A percentile compares a stretch with the other conserved stretches of the same genome.
Conservation (phyloP, 192 early-diverging fungal species). For the Diversispora epigaea region DNA sequence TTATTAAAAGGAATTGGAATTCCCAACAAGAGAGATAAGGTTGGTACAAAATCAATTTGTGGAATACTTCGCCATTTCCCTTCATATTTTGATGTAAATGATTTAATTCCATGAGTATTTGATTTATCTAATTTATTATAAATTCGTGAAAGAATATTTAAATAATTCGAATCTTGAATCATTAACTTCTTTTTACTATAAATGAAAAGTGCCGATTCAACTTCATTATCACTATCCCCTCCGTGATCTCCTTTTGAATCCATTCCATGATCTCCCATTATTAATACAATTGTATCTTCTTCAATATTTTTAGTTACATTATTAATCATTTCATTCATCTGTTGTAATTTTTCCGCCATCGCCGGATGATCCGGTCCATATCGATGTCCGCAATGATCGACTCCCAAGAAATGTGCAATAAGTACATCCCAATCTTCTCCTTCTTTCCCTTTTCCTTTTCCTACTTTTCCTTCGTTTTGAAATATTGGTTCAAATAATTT, state of each 20-base stretch:
- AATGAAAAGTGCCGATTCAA: constrained; percentile 82
- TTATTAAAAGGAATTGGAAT: constrained; percentile 93
- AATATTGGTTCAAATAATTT: constrained; percentile 40
- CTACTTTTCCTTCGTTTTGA: too few relatives aligned
- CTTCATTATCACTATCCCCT: constrained; percentile 88
- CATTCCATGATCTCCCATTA: constrained; percentile 99
- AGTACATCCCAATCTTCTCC: constrained; percentile 70
- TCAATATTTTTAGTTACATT: constrained; percentile 65
- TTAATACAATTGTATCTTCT: constrained; percentile 76
- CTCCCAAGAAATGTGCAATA: constrained; percentile 92
- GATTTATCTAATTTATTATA: constrained; percentile 37
- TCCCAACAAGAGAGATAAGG: constrained; percentile 74
- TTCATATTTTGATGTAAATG: constrained; percentile 27
- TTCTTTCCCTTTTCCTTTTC: neutral
- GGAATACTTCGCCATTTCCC: constrained; percentile 64
- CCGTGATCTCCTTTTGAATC: constrained; percentile 93
- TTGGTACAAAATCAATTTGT: constrained; percentile 93
- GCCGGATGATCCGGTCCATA: constrained; percentile 83
- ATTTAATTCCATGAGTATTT: neutral
- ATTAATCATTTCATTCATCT: constrained; percentile 81
- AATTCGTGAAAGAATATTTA: constrained; percentile 23
- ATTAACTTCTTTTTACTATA: constrained; percentile 58
- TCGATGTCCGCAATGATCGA: constrained; percentile 95
- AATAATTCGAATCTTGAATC: neutral
- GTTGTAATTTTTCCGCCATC: constrained; percentile 81